Evolutionary conservation across 495 filamentous ascomycete genomes (phyloP).

Genomic region (Neurospora cerealis): DNA sequence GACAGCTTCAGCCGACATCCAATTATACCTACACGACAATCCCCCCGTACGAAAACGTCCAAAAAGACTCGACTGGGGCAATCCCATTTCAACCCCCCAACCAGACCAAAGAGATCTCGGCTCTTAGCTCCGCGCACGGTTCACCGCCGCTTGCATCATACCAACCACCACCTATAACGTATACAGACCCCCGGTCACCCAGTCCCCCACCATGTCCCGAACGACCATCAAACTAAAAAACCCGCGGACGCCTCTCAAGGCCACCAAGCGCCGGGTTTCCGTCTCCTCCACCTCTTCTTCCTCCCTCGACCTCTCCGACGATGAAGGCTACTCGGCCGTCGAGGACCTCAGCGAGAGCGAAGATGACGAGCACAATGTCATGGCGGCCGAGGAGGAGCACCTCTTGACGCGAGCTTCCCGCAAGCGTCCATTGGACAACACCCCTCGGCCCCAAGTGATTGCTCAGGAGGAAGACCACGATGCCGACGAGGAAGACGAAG

Average conservation of each 20-base stretch:
- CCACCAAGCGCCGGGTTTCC: conserved; percentile 28
- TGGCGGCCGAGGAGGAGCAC: conserved; percentile 61
- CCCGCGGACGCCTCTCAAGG: conserved; percentile 30
- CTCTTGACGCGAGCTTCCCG: conserved; percentile 42
- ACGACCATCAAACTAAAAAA: conserved; percentile 40
- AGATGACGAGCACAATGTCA: conserved; percentile 59
- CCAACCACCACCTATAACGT: not conserved
- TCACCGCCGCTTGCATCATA: conserved; percentile 31
- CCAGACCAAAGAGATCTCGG: not conserved
- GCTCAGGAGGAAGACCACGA: conserved; percentile 19
- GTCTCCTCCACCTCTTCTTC: conserved; percentile 35
- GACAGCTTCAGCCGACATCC: not conserved
- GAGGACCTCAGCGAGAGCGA: conserved; percentile 70
- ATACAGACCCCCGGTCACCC: conserved; percentile 14
- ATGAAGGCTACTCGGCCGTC: conserved; percentile 62
- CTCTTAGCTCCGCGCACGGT: conserved; percentile 4
- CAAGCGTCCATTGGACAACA: conserved; percentile 15
- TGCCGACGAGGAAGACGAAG: conserved; percentile 25
- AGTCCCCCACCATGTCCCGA: conserved; percentile 35
- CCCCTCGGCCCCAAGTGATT: conserved; percentile 31
- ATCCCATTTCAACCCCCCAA: not conserved
- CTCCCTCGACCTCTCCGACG: conserved; percentile 46
- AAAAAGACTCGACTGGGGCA: not conserved
- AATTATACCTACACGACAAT: not conserved
- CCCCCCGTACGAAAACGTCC: not conserved